Conservation (phyloP, 108 stramenopile genomes). For the Conticribra guillardii region DNA sequence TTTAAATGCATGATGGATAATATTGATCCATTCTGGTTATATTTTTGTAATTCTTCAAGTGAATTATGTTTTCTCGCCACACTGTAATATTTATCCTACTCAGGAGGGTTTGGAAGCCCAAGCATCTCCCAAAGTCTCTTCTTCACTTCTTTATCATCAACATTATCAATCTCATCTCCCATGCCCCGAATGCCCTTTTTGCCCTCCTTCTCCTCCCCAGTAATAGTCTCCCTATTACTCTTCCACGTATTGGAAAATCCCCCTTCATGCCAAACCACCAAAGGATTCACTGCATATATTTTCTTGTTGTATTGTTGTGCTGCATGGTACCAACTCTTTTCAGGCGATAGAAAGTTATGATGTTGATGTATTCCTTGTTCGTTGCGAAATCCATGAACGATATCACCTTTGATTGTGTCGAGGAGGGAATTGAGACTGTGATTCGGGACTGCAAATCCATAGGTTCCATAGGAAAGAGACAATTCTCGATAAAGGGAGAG, state of each 20-base stretch:
- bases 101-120: too few species aligned
- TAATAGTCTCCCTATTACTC: constrained; percentile 11
- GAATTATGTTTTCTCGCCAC: too few species aligned
- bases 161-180: too few species aligned
- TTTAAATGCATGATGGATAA: too few species aligned
- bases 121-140: too few species aligned
- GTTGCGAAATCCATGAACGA: constrained; percentile 12
- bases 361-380: constrained; percentile 8
- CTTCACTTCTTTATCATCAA: too few species aligned
- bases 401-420: constrained; percentile 13
- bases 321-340: constrained; percentile 9
- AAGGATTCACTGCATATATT: constrained; percentile 17
- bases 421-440: constrained; percentile 7
- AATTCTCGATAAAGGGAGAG: background rate
- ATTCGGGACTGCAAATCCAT: constrained; percentile 12
- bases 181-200: too few species aligned
- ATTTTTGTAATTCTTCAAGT: too few species aligned
- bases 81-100: too few species aligned
- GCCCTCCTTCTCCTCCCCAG: constrained; percentile 20
- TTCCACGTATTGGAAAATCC: constrained; percentile 30
- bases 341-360: constrained; percentile 12
- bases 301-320: background rate
- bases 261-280: constrained; percentile 17
- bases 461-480: constrained; percentile 3
- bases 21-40: too few species aligned